Evolutionary conservation across 805 yeast genomes (phyloP), one percentile per base, ranked within the genome.

Genomic region (Metschnikowia chrysomelidarum): DNA sequence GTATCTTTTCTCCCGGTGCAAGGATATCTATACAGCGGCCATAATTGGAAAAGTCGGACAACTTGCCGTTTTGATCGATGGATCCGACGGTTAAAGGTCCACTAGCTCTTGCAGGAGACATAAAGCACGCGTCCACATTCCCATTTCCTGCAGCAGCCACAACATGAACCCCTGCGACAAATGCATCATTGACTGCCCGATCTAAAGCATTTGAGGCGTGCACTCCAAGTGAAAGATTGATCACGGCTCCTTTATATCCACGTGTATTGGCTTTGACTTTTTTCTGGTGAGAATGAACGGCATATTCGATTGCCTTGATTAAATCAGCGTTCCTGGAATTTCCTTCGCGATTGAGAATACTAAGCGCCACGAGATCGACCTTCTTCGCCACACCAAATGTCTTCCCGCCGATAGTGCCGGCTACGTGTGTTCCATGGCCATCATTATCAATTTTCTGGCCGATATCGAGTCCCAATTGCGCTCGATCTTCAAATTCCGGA

Each of bases 141-240:
- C 81, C 70, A 57, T 89, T 89, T 1, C 98, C 98, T 0, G 96
- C 96, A 0, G 96, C 96, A 4, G 72, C 87, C 15, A 82, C 84
- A 18, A 84, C 62, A 1, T 82, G 69, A 22, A 88, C 53, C 0
- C 96, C 96, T 0, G 84, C 70, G 13, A 78, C 73, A 6, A 69
- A 71, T 0, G 95, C 94, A 2, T 87, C 87, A 39, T 75, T 72
- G 7, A 88, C 74, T 0, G 96, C 96, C 14, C 73, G 69, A 50
- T 88, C 84, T 40, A 88, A 67, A 2, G 87, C 73, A 0, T 69
- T 50, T 46, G 82, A 85, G 41, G 71, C 76, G 4, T 73, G 66
- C 0, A 95, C 84, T 0, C 96, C 96, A 7, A 89, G 65, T 1
- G 95, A 84, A 41, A 88, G 60, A 47, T 89, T 88, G 5, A 82